Conservation (phyloP, 805 yeast genomes). For the Sugiyamaella smithiae region DNA sequence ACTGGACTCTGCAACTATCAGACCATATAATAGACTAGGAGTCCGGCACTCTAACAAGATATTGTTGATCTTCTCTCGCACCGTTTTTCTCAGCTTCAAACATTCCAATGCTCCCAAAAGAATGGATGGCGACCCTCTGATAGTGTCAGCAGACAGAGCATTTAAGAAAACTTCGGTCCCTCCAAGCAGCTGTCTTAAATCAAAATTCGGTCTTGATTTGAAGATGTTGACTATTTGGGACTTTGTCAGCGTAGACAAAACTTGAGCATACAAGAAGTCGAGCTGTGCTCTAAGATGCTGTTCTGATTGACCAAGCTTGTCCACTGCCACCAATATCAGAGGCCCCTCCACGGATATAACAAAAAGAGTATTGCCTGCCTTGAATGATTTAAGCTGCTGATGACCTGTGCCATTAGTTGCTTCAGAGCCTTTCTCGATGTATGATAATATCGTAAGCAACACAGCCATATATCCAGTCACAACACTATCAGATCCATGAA, state of each 20-base stretch:
- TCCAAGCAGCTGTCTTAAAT: conserved; percentile 70
- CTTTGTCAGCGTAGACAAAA: conserved; percentile 79
- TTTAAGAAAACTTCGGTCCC: conserved; percentile 73
- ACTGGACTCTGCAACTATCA: conserved; percentile 63
- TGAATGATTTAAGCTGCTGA: conserved; percentile 40
- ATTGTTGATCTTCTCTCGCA: conserved; percentile 55
- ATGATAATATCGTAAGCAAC: conserved; percentile 72
- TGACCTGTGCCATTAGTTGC: conserved; percentile 19
- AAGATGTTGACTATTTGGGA: conserved; percentile 71
- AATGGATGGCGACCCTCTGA: conserved; percentile 55
- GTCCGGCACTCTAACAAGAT: conserved; percentile 49
- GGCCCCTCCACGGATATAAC: conserved; percentile 65
- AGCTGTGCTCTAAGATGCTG: conserved; percentile 58
- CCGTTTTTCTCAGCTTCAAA: conserved; percentile 53
- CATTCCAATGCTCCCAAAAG: conserved; percentile 66
- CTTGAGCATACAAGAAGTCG: conserved; percentile 67
- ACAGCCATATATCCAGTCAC: conserved; percentile 73
- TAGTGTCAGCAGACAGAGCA: conserved; percentile 54
- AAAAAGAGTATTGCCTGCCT: conserved; percentile 50
- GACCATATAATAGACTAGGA: conserved; percentile 67
- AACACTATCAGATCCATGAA: conserved; percentile 67
- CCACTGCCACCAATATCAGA: conserved; percentile 66
- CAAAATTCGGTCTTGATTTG: conserved; percentile 71
- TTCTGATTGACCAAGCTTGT: conserved; percentile 36
- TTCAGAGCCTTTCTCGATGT: conserved; percentile 51